Conservation (phyloP, 768 basidiomycete genomes). For the Rubroboletus satanas region DNA sequence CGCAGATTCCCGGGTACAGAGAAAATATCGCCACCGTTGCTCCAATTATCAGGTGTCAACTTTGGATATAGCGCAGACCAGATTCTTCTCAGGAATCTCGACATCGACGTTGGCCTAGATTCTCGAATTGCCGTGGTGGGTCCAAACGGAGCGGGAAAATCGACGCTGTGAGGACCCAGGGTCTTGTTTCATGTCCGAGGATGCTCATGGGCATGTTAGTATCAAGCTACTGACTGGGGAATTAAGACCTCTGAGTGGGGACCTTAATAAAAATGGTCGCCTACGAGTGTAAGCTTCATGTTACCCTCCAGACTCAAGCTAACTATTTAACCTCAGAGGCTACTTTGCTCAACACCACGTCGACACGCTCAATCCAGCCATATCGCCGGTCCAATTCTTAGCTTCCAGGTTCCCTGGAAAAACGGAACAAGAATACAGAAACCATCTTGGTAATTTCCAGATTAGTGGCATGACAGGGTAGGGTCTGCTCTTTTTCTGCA, state of each 20-base stretch:
- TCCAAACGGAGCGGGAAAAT: slow-evolving; percentile 95
- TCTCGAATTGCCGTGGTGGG: slow-evolving; percentile 94
- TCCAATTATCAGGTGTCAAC: slow-evolving; percentile 86
- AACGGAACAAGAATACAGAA: slow-evolving; percentile 92
- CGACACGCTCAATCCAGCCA: slow-evolving; percentile 75
- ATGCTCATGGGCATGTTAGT: slow-evolving; percentile 36
- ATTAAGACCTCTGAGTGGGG: slow-evolving; percentile 44
- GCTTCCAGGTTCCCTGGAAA: slow-evolving; percentile 90
- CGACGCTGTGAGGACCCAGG: slow-evolving; percentile 63
- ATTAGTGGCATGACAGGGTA: slow-evolving; percentile 95
- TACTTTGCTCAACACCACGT: slow-evolving; percentile 97
- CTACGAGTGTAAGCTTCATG: slow-evolving; percentile 68
- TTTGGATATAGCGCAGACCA: slow-evolving; percentile 85
- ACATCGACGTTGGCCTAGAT: slow-evolving; percentile 92
- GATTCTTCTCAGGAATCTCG: slow-evolving; percentile 69
- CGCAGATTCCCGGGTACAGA: slow-evolving; percentile 89
- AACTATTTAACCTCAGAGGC: slow-evolving; percentile 44
- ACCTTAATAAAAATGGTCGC: slow-evolving; percentile 87
- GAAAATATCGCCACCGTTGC: slow-evolving; percentile 92
- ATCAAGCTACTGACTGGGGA: slow-evolving; percentile 64
- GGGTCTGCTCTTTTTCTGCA: slow-evolving; percentile 9
- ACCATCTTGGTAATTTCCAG: slow-evolving; percentile 95
- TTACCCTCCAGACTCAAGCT: slow-evolving; percentile 1
- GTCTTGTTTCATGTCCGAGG: neutral
- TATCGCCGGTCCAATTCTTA: slow-evolving; percentile 94